Percentiles rank a stretch among this genome's conserved stretches.
Conservation (phyloP, 2,329 filamentous ascomycete genomes). For the Tolypocladium tundrense region DNA sequence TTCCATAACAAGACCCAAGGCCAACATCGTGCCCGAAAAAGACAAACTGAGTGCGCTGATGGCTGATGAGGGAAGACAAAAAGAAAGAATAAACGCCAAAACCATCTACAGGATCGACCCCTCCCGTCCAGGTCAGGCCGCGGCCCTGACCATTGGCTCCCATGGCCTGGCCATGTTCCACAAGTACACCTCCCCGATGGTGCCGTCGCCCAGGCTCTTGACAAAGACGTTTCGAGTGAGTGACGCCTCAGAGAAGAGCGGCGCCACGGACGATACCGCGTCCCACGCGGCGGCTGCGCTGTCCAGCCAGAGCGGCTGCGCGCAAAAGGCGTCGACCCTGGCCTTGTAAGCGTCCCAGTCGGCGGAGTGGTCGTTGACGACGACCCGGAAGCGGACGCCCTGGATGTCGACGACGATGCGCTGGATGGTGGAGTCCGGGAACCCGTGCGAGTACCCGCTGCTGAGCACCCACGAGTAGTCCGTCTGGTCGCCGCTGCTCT, state of each 20-base stretch:
- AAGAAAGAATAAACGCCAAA: background rate
- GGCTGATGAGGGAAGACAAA: background rate
- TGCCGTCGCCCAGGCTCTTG: constrained; percentile 16
- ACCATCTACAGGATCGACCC: background rate
- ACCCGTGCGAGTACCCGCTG: constrained; percentile 10
- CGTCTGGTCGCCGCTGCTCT: constrained; percentile 24
- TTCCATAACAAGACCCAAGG: background rate
- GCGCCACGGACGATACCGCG: background rate
- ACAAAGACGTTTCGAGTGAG: constrained; percentile 25
- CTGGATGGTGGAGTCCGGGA: constrained; percentile 19
- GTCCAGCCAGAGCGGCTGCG: constrained; percentile 14
- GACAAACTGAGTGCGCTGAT: background rate
- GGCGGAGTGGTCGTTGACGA: constrained; percentile 24
- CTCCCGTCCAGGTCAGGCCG: constrained; percentile 12
- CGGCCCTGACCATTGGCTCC: constrained; percentile 32
- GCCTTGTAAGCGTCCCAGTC: constrained; percentile 21
- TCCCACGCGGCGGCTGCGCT: background rate
- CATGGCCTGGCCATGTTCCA: constrained; percentile 30
- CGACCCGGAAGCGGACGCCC: constrained; percentile 26
- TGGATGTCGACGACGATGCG: constrained; percentile 28
- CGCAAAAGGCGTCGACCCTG: constrained; percentile 23
- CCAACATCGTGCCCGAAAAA: background rate
- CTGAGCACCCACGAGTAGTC: constrained; percentile 26
- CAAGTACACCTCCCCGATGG: constrained; percentile 25
- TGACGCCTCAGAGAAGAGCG: background rate